Conservation (phyloP, 352 stramenopile species). For the Pythium scleroteichum region DNA sequence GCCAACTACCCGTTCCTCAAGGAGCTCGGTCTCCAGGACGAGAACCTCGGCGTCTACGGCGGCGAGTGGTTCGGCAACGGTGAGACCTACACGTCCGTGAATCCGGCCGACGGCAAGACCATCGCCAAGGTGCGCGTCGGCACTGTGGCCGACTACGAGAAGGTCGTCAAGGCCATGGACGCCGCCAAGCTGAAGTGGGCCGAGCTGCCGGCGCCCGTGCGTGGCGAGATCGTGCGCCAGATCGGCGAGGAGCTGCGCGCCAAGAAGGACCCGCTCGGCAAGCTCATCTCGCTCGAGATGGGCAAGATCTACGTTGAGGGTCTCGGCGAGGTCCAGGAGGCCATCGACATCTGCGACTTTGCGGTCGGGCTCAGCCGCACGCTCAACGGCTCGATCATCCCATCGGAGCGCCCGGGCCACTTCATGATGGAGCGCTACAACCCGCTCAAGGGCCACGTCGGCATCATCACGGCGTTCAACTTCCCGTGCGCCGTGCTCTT, state of each 20-base stretch:
- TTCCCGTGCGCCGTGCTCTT: conserved; percentile 90
- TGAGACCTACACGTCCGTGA: conserved; percentile 80
- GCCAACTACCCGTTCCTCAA: conserved; percentile 74
- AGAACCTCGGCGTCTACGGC: conserved; percentile 87
- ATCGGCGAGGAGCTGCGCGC: conserved; percentile 88
- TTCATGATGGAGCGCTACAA: conserved; percentile 95
- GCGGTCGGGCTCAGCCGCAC: conserved; percentile 89
- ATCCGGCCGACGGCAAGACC: conserved; percentile 75
- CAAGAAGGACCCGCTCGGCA: conserved; percentile 89
- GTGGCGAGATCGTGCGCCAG: conserved; percentile 92
- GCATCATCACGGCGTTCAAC: conserved; percentile 95
- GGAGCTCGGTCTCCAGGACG: conserved; percentile 77
- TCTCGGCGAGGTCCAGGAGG: conserved; percentile 92
- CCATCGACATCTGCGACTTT: conserved; percentile 95
- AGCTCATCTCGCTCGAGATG: conserved; percentile 92
- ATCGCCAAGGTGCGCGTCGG: conserved; percentile 85
- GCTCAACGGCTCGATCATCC: conserved; percentile 89
- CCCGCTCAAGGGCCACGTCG: conserved; percentile 90
- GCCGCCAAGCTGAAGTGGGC: conserved; percentile 84
- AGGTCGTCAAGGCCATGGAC: conserved; percentile 82
- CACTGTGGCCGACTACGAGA: conserved; percentile 82
- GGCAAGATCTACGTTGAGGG: conserved; percentile 93
- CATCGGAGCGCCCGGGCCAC: conserved; percentile 89
- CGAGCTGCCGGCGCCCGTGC: conserved; percentile 79
- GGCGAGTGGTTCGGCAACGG: conserved; percentile 88